Evolutionary conservation across 2,329 filamentous ascomycete species (phyloP), one percentile per base, ranked within the genome.

Genomic region (Phialophora expanda): DNA sequence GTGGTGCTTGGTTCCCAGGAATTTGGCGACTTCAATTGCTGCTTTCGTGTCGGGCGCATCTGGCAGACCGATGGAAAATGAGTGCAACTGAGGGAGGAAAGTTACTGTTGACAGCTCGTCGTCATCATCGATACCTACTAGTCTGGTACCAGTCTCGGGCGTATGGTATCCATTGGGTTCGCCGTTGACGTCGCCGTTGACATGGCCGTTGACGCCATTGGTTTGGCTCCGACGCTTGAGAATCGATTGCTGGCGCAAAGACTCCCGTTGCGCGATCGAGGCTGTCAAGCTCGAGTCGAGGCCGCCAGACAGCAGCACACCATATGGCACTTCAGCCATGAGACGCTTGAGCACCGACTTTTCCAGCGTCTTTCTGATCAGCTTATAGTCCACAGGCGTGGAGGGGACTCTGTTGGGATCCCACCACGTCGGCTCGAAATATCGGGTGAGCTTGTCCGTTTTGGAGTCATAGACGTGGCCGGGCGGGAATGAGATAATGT

Each of bases 321-420:
- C 95, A 78, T 97, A 99, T 17, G 95, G 95, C 41, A 99, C 95
- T 81, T 99, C 95, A 24, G 95, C 95, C 95, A 99, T 99, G 78
- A 99, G 85, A 72, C 95, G 90, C 84, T 99, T 99, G 76, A 94
- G 88, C 64, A 99, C 95, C 11, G 95, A 89, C 79, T 89, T 91
- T 84, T 98, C 95, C 67, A 99, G 85, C 1, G 90, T 89, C 76
- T 90, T 86, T 71, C 95, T 88, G 73, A 99, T 85, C 61, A 87
- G 77, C 83, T 90, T 96, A 77, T 93, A 88, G 81, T 98, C 91
- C 66, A 97, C 82, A 0, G 94, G 92, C 20, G 85, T 89, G 61
- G 89, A 84, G 17, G 95, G 95, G 46, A 97, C 86, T 75, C 87
- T 90, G 75, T 84, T 81, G 51, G 90, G 88, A 75, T 99, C 92